Evolutionary conservation across 2,329 filamentous ascomycete species (phyloP).

Genomic region (Fusarium equiseti): DNA sequence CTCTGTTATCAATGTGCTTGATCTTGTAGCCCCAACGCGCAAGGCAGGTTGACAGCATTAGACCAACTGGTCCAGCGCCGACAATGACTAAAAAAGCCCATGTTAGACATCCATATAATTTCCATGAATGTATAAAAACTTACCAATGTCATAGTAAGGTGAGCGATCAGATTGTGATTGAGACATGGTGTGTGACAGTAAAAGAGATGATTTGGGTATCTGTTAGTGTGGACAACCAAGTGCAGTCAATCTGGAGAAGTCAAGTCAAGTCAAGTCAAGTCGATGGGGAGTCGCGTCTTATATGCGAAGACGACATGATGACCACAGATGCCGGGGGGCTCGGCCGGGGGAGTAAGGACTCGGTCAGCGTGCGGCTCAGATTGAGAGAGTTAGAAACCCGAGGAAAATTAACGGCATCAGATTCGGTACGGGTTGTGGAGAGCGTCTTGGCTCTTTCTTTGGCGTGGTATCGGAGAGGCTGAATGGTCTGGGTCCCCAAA

Average conservation of each 20-base stretch:
- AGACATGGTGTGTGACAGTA: conserved; percentile 29
- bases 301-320: conserved; percentile 32
- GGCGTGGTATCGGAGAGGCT: not conserved
- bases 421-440: conserved; percentile 37
- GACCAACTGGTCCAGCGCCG: conserved; percentile 88
- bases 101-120: conserved; percentile 38
- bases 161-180: conserved; percentile 36
- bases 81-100: conserved; percentile 74
- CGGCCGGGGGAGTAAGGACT: conserved; percentile 8
- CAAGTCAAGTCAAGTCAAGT: not conserved
- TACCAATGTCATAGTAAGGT: conserved; percentile 61
- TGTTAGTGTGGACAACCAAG: conserved; percentile 8
- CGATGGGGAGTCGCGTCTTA: conserved; percentile 32
- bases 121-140: conserved; percentile 1
- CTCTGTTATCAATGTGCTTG: conserved; percentile 92
- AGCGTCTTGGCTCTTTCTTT: conserved; percentile 20
- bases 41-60: conserved; percentile 88
- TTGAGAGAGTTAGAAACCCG: conserved; percentile 13
- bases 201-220: conserved; percentile 15
- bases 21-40: conserved; percentile 95
- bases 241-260: conserved; percentile 11
- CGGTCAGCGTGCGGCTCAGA: conserved; percentile 24
- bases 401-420: conserved; percentile 40
- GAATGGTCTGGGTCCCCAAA: conserved; percentile 9
- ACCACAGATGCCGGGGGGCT: conserved; percentile 27